Conservation (phyloP, 371 early-diverging fungal genomes). For the Rhizopus delemar region DNA sequence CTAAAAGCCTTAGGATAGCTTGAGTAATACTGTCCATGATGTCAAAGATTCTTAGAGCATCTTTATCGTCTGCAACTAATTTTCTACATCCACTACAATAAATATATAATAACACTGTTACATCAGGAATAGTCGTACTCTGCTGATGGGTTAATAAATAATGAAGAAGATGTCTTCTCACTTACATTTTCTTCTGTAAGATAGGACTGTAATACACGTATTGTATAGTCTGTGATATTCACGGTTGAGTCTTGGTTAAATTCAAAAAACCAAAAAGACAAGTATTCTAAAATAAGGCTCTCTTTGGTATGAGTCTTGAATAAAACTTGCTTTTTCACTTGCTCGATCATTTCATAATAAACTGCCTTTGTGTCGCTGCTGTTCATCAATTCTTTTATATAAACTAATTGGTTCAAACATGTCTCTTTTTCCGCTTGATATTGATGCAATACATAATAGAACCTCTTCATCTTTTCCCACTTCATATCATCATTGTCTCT, state of each 20-base stretch:
- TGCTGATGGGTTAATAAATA: background rate
- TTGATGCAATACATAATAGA: background rate
- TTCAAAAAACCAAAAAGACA: conserved; percentile 19
- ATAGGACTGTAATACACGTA: background rate
- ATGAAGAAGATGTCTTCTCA: background rate
- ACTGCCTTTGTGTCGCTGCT: background rate
- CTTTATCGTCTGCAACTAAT: conserved; percentile 7
- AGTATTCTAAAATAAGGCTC: conserved; percentile 5
- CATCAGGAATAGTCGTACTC: background rate
- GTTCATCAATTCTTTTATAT: background rate
- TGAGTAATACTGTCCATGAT: conserved; percentile 16
- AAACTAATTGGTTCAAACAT: conserved; percentile 2
- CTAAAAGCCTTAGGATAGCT: conserved; percentile 1
- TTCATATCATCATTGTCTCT: background rate
- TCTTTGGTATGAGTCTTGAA: background rate
- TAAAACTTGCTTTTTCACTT: conserved; percentile 6
- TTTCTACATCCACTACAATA: conserved; percentile 15
- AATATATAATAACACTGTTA: conserved; percentile 7
- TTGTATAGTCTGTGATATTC: conserved; percentile 1
- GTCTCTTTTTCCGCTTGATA: background rate
- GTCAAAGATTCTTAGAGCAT: conserved; percentile 8
- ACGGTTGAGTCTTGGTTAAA: background rate
- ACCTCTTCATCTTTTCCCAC: background rate
- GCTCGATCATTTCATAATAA: conserved; percentile 1
- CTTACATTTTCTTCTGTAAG: conserved; percentile 1